phyloP scores from a whole-genome alignment of 192 early-diverging fungal genomes.

The Backusella australiensis region DNA sequence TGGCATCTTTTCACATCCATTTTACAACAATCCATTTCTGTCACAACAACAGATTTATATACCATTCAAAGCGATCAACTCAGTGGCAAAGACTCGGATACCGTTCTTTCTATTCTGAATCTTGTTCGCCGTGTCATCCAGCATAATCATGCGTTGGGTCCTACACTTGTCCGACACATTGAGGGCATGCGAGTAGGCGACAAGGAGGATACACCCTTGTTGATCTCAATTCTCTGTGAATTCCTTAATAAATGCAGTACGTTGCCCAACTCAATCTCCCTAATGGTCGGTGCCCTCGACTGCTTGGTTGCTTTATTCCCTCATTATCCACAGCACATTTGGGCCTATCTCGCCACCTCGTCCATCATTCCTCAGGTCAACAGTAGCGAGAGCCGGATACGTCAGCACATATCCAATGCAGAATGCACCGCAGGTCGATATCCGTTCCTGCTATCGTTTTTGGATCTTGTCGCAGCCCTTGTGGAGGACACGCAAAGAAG shows the following conservation, averaged over 20 bases:
- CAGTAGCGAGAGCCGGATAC: not conserved
- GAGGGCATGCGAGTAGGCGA: not conserved
- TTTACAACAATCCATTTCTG: not conserved
- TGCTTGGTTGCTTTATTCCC: conserved; percentile 23
- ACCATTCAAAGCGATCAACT: not conserved
- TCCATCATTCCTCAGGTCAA: conserved; percentile 20
- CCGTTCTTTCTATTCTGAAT: conserved; percentile 17
- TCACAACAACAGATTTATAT: not conserved
- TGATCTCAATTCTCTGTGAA: conserved; percentile 4
- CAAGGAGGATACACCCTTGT: not conserved
- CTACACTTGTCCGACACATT: conserved; percentile 13
- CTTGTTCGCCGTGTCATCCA: conserved; percentile 14
- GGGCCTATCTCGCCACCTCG: conserved; percentile 16
- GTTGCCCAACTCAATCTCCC: not conserved
- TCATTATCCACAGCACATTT: conserved; percentile 18
- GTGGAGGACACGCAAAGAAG: conserved; percentile 24
- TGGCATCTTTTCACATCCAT: conserved; percentile 23
- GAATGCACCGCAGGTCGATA: conserved; percentile 25
- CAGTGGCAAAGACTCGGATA: conserved; percentile 6
- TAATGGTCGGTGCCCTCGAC: conserved; percentile 14
- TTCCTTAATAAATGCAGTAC: conserved; percentile 2
- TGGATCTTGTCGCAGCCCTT: conserved; percentile 30
- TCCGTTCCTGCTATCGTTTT: conserved; percentile 21
- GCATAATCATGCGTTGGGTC: not conserved
- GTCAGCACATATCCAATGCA: conserved; percentile 11